Percentiles rank a stretch among this genome's conserved stretches.
phyloP scores from a whole-genome alignment of 2,329 filamentous ascomycete genomes.

The Acrodontium crateriforme region DNA sequence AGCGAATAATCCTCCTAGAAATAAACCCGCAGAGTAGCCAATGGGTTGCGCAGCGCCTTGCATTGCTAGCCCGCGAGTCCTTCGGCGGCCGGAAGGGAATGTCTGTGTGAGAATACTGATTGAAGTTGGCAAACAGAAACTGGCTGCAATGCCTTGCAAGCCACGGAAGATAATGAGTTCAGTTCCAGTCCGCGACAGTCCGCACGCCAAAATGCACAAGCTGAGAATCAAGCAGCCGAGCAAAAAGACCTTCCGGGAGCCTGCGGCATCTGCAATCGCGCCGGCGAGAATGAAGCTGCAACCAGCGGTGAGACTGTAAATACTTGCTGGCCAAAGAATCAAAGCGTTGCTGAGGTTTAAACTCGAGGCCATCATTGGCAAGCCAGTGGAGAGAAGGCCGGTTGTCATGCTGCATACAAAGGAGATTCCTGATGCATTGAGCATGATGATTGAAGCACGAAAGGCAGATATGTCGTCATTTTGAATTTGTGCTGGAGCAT shows the following conservation, averaged over 20 bases:
- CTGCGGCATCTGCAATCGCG: slow-evolving; percentile 38
- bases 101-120: slow-evolving; percentile 35
- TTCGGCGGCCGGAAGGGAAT: slow-evolving; percentile 31
- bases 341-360: too few species aligned
- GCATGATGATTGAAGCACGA: too few species aligned
- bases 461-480: too few species aligned
- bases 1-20: slow-evolving; percentile 36
- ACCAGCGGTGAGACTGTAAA: slow-evolving; percentile 32
- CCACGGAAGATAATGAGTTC: slow-evolving; percentile 13
- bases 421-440: too few species aligned
- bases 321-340: slow-evolving; percentile 15
- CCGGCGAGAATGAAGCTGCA: slow-evolving; percentile 38
- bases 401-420: too few species aligned
- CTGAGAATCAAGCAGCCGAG: slow-evolving; percentile 29
- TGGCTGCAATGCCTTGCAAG: slow-evolving; percentile 10
- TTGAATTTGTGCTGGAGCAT: too few species aligned
- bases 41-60: slow-evolving; percentile 37
- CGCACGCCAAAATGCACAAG: slow-evolving; percentile 30
- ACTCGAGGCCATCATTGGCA: too few species aligned
- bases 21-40: slow-evolving; percentile 38
- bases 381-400: too few species aligned
- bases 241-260: slow-evolving; percentile 33
- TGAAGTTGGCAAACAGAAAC: slow-evolving; percentile 28
- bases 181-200: slow-evolving; percentile 23
- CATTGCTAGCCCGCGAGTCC: slow-evolving; percentile 40